A percentile compares a stretch with the other conserved stretches of the same genome.
These are phyloP conservation scores for Rhynchospora pubera DNA, from an alignment of 176 grass and related monocot species.

Conservation along the genomic window DNA sequence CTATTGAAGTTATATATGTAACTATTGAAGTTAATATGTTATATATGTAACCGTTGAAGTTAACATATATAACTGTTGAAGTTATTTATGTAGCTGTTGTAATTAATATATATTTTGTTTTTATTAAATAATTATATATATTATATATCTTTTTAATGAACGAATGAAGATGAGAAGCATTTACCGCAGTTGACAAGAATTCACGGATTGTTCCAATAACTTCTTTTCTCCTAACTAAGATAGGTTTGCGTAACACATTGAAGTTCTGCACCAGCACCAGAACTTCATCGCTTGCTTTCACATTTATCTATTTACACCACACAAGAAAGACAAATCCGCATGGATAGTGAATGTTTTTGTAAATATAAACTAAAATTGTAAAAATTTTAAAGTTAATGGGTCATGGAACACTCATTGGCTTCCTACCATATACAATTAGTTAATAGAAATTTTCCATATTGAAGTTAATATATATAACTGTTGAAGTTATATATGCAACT, in stretches of 20 bases:
- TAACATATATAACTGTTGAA: too few relatives aligned
- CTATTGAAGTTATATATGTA: too few relatives aligned
- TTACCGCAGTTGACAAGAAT: constrained; percentile 87
- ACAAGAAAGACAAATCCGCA: background rate
- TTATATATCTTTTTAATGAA: background rate
- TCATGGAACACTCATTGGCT: too few relatives aligned
- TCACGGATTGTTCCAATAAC: constrained; percentile 81
- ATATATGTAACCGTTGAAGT: too few relatives aligned
- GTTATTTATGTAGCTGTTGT: too few relatives aligned
- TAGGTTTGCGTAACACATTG: constrained; percentile 86
- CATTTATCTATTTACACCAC: constrained; percentile 57
- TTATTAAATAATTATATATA: background rate
- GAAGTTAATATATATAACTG: too few relatives aligned
- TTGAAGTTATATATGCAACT: too few relatives aligned
- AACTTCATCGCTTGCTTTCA: constrained; percentile 86
- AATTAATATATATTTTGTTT: background rate
- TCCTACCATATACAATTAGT: too few relatives aligned
- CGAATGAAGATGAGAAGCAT: constrained; percentile 12
- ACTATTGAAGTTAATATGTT: too few relatives aligned
- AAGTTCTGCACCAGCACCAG: constrained; percentile 93
- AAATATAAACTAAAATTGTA: background rate
- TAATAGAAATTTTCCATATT: background rate
- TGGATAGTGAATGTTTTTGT: constrained; percentile 15
- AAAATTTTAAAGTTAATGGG: too few relatives aligned
- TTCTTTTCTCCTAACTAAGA: constrained; percentile 60